Base-by-base conservation (phyloP, 371 early-diverging fungal species). In the Mortierella sp. region DNA sequence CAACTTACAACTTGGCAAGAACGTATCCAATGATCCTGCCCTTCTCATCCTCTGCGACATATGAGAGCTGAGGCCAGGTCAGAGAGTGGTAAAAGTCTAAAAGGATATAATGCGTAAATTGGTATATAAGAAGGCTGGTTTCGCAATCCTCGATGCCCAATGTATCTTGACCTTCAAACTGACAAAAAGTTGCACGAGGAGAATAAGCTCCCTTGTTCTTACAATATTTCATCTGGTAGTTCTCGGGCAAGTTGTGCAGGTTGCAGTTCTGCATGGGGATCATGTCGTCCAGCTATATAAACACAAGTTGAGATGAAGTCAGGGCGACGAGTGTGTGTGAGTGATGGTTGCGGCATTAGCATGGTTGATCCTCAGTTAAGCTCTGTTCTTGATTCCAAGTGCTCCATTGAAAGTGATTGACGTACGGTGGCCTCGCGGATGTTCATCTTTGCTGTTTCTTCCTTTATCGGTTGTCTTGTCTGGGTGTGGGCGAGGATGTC, bases 171-270 rank as follows among this genome's bases (percentile, higher is more conserved):
- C 0, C 13, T 28, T 0, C 28, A n/a, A 45, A 19, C 11, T 3
- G 42, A 38, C 42, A 38, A 38, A 38, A 38, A 38, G 42, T 38
- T 38, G 42, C 1, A 5, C 5, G 1, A 38, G 42, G 42, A 3
- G 42, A 38, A 5, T 38, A 38, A 38, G 5, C 42, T 38, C 42
- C 42, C 42, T 38, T 1, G 42, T 13, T 73, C 90, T 91, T 91
- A 91, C 95, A 99, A 90, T 99, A 99, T 89, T 99, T 99, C 96
- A 99, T 96, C 86, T 97, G 96, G 89, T 99, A 99, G 93, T 99
- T 99, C 88, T 99, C 99, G 6, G 99, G 99, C 73, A 99, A 93
- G 89, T 99, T 98, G 79, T 93, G 91, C 78, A 99, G 90, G 90
- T 99, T 99, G 93, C 98, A 97, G 87, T 97, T 94, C 91, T 99